Base-by-base conservation (phyloP, 768 basidiomycete genomes). In the Baorangia bicolor region DNA sequence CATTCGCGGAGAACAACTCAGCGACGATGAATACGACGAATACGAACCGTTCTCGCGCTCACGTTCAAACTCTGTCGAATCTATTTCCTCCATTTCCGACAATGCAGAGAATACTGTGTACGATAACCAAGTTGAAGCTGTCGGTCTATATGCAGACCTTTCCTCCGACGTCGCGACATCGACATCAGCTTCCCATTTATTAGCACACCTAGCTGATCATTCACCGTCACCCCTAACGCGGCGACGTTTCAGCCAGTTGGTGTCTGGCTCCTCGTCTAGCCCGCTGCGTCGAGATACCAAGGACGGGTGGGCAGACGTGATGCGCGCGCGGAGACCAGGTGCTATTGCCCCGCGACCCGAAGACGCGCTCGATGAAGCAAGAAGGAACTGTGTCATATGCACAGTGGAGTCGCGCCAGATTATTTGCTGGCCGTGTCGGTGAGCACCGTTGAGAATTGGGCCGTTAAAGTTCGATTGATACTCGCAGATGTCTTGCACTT, bases 361-460 rank as follows among this genome's bases (percentile, higher is more conserved):
- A 62, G 74, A 72, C 27, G 0, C 33, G 8, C 33, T 48, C 0
- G 61, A 58, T n/a, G 71, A 67, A 30, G 35, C 55, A 4, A 66
- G 77, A 48, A 70, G 73, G 25, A 71, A 75, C 46, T 92, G 90
- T 64, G 88, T 92, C 6, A 79, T 92, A 46, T 92, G 89, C 61
- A 88, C 84, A 27, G 74, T 74, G n/a, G 85, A 86, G 53, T 73
- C 78, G 27, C 74, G 89, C 46, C 82, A 87, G 64, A 80, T 92
- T 54, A 88, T 92, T 48, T 91, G 88, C 63, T 92, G 89, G 89
- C 89, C 89, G n/a, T 91, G 89, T 68, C 81, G 89, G 86, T 88
- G 54, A 64, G 80, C 65, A 49, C n/a, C 10, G 20, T 11, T 4
- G 39, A 28, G 44, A 28, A 37, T 18, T 23, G 45, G 11, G 2